These are phyloP conservation scores for Takakia lepidozioides DNA, from an alignment of 225 moss, liverwort and hornwort genomes.

Conservation along the genomic window DNA sequence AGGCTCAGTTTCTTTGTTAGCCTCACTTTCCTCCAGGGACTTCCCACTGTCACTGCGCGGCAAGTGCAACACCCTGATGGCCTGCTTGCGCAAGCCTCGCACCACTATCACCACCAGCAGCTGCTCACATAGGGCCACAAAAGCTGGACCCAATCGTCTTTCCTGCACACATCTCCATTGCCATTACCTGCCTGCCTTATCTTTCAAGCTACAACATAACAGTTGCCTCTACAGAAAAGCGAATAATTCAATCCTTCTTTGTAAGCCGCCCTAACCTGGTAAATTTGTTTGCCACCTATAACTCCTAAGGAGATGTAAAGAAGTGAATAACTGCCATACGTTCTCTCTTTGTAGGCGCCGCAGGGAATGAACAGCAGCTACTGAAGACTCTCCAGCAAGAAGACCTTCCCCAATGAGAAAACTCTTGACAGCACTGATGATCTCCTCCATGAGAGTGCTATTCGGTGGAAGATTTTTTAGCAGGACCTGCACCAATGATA, in stretches of 20 bases:
- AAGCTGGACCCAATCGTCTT: slow-evolving; percentile 71
- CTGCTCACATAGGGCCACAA: slow-evolving; percentile 87
- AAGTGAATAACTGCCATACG: no score
- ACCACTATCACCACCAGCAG: slow-evolving; percentile 92
- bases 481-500: slow-evolving; percentile 36
- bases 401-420: slow-evolving; percentile 91
- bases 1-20: not conserved
- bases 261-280: no score
- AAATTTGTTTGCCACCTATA: no score
- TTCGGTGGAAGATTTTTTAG: slow-evolving; percentile 92
- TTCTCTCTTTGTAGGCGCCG: slow-evolving; percentile 77
- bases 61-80: slow-evolving; percentile 40
- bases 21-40: slow-evolving; percentile 23
- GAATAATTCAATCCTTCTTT: no score
- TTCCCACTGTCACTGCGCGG: slow-evolving; percentile 28
- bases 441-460: slow-evolving; percentile 91
- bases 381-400: slow-evolving; percentile 76
- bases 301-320: no score
- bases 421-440: slow-evolving; percentile 71
- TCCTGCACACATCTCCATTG: slow-evolving; percentile 58
- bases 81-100: slow-evolving; percentile 71
- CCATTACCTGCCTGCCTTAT: no score
- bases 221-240: no score
- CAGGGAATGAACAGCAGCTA: slow-evolving; percentile 69
- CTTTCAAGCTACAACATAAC: no score